These are phyloP conservation scores for Irpex sp. DNA, from an alignment of 1,284 basidiomycete genomes.

Conservation along the genomic window DNA sequence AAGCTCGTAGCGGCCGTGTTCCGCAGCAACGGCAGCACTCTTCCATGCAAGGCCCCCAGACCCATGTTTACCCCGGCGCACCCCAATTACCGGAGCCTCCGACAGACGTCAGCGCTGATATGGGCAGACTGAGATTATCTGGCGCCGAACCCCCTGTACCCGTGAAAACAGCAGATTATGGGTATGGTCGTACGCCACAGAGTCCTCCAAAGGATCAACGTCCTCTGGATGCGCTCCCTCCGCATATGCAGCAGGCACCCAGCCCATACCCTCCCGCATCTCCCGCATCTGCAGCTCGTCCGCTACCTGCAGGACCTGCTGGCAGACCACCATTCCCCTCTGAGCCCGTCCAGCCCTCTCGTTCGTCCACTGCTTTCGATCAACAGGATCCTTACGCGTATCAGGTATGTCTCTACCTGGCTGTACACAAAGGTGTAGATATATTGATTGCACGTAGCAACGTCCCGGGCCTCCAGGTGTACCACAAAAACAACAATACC, in stretches of 20 bases:
- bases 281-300: constrained; percentile 14
- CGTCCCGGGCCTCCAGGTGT: neutral
- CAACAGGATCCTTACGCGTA: constrained; percentile 24
- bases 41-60: constrained; percentile 18
- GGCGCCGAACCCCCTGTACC: constrained; percentile 24
- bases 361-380: constrained; percentile 15
- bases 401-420: constrained; percentile 18
- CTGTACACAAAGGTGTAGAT: neutral
- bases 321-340: constrained; percentile 24
- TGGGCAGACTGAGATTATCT: constrained; percentile 52
- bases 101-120: constrained; percentile 31
- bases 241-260: constrained; percentile 17
- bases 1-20: constrained; percentile 46
- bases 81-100: constrained; percentile 16
- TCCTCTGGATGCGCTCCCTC: constrained; percentile 14
- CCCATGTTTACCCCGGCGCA: constrained; percentile 21
- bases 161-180: constrained; percentile 21
- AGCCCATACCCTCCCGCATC: constrained; percentile 20
- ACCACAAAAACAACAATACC: constrained; percentile 3
- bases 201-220: constrained; percentile 13
- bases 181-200: constrained; percentile 22
- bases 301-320: constrained; percentile 16
- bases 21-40: constrained; percentile 24
- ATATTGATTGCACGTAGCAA: neutral
- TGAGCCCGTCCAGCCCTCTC: constrained; percentile 21